Percentiles rank a stretch among this genome's conserved stretches.
These are phyloP conservation scores for Backusella luteola DNA, from an alignment of 192 early-diverging fungal genomes.

Conservation along the genomic window DNA sequence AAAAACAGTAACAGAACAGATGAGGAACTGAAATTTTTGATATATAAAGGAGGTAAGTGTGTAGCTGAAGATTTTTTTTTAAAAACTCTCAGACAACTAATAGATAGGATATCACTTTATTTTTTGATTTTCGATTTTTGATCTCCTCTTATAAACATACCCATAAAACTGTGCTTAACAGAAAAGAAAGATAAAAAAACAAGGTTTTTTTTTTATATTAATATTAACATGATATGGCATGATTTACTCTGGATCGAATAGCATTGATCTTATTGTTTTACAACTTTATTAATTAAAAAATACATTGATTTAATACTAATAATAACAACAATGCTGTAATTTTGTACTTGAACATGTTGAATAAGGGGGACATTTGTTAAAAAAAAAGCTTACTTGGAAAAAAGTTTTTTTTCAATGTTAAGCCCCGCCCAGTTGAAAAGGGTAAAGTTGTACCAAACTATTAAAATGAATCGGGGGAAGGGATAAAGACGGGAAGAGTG, in stretches of 20 bases:
- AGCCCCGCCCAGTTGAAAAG: neutral
- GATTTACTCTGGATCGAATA: neutral
- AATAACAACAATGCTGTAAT: neutral
- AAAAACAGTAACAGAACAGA: slow-evolving; percentile 1
- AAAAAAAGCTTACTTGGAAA: neutral
- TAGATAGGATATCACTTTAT: slow-evolving; percentile 11
- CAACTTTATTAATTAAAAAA: neutral
- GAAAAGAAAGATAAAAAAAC: neutral
- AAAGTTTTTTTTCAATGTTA: neutral
- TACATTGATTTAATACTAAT: neutral
- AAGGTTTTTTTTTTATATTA: slow-evolving; percentile 3
- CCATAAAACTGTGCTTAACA: neutral
- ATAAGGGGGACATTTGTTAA: neutral
- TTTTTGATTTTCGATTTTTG: slow-evolving; percentile 4
- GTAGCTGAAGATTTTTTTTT: neutral
- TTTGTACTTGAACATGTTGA: neutral
- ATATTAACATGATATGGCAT: neutral
- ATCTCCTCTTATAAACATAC: slow-evolving; percentile 15
- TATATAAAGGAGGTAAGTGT: neutral
- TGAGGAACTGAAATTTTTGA: neutral
- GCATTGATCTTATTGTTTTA: neutral
- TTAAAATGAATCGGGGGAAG: neutral
- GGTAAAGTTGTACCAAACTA: neutral
- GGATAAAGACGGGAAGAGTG: neutral
- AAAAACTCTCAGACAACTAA: neutral